A percentile compares a stretch with the other conserved stretches of the same genome.
Conservation (phyloP, 768 basidiomycete genomes). For the Tubosaeta sp. region DNA sequence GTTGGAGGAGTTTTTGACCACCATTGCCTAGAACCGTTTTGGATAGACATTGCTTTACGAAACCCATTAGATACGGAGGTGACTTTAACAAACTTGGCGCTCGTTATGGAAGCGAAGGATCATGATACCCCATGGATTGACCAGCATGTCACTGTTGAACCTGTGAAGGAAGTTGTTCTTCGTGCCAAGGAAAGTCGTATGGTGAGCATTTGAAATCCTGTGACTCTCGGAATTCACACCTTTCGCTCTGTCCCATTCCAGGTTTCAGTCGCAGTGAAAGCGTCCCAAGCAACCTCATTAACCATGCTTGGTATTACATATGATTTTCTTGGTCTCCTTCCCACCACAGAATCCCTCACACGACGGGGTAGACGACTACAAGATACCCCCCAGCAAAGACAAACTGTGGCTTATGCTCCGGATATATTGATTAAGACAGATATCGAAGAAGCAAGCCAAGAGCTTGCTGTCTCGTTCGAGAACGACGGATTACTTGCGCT, state of each 20-base stretch:
- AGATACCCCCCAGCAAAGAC: slow-evolving; percentile 66
- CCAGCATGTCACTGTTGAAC: slow-evolving; percentile 51
- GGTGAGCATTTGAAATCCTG: slow-evolving; percentile 37
- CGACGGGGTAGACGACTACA: slow-evolving; percentile 74
- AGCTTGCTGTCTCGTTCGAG: slow-evolving; percentile 54
- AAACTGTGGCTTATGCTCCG: slow-evolving; percentile 64
- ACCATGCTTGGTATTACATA: slow-evolving; percentile 56
- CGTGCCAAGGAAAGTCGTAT: slow-evolving; percentile 60
- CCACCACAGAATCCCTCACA: slow-evolving; percentile 60
- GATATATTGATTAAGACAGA: slow-evolving; percentile 58
- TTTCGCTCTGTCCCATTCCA: slow-evolving; percentile 19
- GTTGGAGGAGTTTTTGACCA: neutral
- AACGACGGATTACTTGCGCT: slow-evolving; percentile 50
- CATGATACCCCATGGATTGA: slow-evolving; percentile 30
- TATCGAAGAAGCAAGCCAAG: slow-evolving; percentile 62
- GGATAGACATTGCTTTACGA: slow-evolving; percentile 63
- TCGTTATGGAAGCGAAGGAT: slow-evolving; percentile 42
- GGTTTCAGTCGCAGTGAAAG: slow-evolving; percentile 63
- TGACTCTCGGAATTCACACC: neutral
- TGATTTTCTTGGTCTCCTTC: slow-evolving; percentile 70
- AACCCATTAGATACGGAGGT: slow-evolving; percentile 77
- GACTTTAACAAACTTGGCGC: slow-evolving; percentile 57
- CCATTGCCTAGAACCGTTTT: slow-evolving; percentile 57
- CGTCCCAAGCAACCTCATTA: slow-evolving; percentile 47
- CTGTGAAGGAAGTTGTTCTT: slow-evolving; percentile 58